Evolutionary conservation across 2,329 filamentous ascomycete species (phyloP).

Genomic region (Tolypocladium guangdongense): DNA sequence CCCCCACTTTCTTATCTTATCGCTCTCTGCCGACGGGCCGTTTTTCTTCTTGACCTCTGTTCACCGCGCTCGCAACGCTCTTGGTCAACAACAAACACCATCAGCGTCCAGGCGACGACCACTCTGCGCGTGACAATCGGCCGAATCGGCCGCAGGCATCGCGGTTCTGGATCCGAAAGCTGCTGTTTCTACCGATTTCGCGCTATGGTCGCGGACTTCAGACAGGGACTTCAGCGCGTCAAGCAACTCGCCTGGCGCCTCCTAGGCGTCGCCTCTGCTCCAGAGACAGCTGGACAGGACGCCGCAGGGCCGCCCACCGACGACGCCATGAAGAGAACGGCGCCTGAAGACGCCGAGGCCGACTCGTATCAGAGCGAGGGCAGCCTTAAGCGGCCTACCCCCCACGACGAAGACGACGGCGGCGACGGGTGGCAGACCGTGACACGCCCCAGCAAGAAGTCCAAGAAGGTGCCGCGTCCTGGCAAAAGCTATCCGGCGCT

Average conservation of each 20-base stretch:
- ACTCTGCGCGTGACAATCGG: not conserved
- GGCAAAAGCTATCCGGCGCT: constrained; percentile 49
- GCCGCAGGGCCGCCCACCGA: not conserved
- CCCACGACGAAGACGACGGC: constrained; percentile 28
- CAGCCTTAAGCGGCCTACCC: constrained; percentile 37
- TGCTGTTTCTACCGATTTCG: not conserved
- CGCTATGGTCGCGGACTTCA: constrained; percentile 8
- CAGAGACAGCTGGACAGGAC: not conserved
- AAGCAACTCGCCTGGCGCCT: constrained; percentile 7
- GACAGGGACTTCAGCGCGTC: constrained; percentile 8
- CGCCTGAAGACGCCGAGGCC: constrained; percentile 5
- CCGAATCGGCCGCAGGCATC: not conserved
- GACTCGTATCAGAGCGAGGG: constrained; percentile 19
- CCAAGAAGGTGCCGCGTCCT: constrained; percentile 48
- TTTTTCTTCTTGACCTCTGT: not conserved
- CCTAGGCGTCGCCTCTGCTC: constrained; percentile 3
- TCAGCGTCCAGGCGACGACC: not conserved
- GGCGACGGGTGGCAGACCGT: constrained; percentile 44
- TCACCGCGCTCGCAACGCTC: not conserved
- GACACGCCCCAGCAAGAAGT: constrained; percentile 42
- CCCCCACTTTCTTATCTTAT: not conserved
- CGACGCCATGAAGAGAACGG: constrained; percentile 6
- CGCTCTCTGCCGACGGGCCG: not conserved
- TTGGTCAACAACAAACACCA: not conserved
- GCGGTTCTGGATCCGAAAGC: not conserved